Evolutionary conservation across 352 stramenopile genomes (phyloP).

Genomic region (Sclerospora graminicola): DNA sequence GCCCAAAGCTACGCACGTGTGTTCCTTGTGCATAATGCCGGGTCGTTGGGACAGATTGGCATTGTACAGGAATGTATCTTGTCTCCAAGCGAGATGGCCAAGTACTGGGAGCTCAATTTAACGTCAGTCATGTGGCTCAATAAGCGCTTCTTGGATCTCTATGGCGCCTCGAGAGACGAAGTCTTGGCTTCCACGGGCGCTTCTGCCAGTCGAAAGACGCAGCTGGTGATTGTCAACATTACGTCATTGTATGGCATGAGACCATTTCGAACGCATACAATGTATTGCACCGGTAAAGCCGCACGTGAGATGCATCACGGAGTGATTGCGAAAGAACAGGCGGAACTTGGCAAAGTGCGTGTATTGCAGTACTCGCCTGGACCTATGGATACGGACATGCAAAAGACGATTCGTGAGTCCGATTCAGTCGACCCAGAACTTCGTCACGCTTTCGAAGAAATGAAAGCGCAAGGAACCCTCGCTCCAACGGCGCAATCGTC

Average conservation of each 20-base stretch:
- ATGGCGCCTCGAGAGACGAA: slow-evolving; percentile 36
- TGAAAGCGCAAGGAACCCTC: slow-evolving; percentile 46
- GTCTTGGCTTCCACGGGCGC: slow-evolving; percentile 3
- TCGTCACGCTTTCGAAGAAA: slow-evolving; percentile 29
- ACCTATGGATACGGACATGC: slow-evolving; percentile 84
- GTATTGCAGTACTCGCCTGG: slow-evolving; percentile 83
- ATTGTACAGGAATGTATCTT: slow-evolving; percentile 37
- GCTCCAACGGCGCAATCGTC: slow-evolving; percentile 48
- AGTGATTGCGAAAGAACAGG: slow-evolving; percentile 60
- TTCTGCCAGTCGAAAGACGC: slow-evolving; percentile 1
- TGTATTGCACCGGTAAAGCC: slow-evolving; percentile 82
- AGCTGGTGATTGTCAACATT: slow-evolving; percentile 48
- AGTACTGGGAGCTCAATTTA: slow-evolving; percentile 79
- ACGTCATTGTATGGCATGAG: slow-evolving; percentile 78
- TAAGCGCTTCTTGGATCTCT: slow-evolving; percentile 57
- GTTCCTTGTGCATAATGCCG: slow-evolving; percentile 79
- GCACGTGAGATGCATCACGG: slow-evolving; percentile 81
- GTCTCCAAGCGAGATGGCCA: slow-evolving; percentile 28
- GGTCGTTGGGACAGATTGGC: slow-evolving; percentile 56
- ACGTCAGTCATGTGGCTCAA: slow-evolving; percentile 80
- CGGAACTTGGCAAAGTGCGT: slow-evolving; percentile 19
- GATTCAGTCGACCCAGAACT: slow-evolving; percentile 28
- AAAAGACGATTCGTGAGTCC: slow-evolving; percentile 50
- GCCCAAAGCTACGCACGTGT: slow-evolving; percentile 30
- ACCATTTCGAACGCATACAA: slow-evolving; percentile 62